Conservation (phyloP, 1,139 yeast genomes). For the Wickerhamomyces sp. region DNA sequence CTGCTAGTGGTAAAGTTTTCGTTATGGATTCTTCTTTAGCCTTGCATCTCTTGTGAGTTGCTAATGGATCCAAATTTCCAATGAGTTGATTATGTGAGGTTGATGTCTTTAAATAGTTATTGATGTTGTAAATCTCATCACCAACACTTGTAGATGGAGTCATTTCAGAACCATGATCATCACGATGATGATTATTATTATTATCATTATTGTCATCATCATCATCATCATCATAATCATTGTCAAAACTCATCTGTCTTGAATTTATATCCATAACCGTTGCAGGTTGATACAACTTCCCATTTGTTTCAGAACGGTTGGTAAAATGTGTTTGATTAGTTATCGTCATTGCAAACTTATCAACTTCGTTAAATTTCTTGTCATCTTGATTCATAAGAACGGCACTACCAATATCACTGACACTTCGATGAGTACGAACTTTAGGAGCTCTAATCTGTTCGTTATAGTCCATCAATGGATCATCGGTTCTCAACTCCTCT, state of each 20-base stretch:
- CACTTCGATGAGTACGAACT: constrained; percentile 12
- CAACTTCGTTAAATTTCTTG: background rate
- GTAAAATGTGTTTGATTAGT: too few relatives aligned
- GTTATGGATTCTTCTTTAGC: constrained; percentile 1
- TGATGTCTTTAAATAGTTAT: constrained; percentile 4
- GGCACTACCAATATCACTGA: constrained; percentile 10
- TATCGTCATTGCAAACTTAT: background rate
- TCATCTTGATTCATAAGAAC: background rate
- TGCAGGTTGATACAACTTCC: constrained; percentile 20
- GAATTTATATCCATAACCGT: constrained; percentile 17
- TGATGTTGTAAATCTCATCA: constrained; percentile 6
- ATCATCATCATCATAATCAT: too few relatives aligned
- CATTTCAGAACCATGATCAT: too few relatives aligned
- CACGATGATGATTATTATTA: too few relatives aligned
- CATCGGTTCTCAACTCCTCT: constrained; percentile 16
- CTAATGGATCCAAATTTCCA: constrained; percentile 3
- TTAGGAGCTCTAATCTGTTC: constrained; percentile 25
- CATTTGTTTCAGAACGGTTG: background rate
- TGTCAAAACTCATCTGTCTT: constrained; percentile 4
- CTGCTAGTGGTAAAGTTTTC: constrained; percentile 10
- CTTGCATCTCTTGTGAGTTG: too few relatives aligned
- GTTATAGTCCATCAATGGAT: constrained; percentile 22
- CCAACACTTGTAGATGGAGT: constrained; percentile 12
- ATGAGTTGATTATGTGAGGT: constrained; percentile 1
- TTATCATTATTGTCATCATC: too few relatives aligned